phyloP scores from a whole-genome alignment of 768 basidiomycete species.

The Pisolithus albus region DNA sequence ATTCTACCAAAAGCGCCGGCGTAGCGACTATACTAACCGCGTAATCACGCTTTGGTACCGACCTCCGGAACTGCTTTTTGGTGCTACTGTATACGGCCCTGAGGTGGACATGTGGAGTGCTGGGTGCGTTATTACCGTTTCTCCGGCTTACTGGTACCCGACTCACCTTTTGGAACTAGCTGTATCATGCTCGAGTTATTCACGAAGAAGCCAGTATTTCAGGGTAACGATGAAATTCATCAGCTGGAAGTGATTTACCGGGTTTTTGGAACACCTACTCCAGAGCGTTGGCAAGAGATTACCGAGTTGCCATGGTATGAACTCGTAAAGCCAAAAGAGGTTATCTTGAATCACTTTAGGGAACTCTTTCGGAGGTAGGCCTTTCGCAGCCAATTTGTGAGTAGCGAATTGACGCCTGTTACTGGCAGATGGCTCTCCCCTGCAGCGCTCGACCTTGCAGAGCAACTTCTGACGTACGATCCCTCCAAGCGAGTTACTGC shows the following conservation, averaged over 20 bases:
- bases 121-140: conserved; percentile 50
- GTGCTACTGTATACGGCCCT: conserved; percentile 92
- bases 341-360: conserved; percentile 67
- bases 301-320: conserved; percentile 95
- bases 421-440: conserved; percentile 72
- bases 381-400: neutral
- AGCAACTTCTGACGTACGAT: conserved; percentile 73
- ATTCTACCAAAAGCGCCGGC: conserved; percentile 87
- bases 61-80: conserved; percentile 90
- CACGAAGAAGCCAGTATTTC: conserved; percentile 94
- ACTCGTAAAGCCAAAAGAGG: conserved; percentile 85
- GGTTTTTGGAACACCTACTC: conserved; percentile 82
- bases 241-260: conserved; percentile 92
- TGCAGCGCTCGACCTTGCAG: conserved; percentile 82
- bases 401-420: neutral
- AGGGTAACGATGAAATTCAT: conserved; percentile 95
- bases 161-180: conserved; percentile 33
- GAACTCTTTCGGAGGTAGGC: conserved; percentile 79
- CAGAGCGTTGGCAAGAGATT: conserved; percentile 77
- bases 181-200: conserved; percentile 99
- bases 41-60: conserved; percentile 99
- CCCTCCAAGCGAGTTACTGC: conserved; percentile 74
- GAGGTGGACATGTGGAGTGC: conserved; percentile 99
- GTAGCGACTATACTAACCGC: conserved; percentile 96
- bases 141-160: neutral